phyloP scores from a whole-genome alignment of 371 early-diverging fungal species.

The Lichtheimia ramosa region DNA sequence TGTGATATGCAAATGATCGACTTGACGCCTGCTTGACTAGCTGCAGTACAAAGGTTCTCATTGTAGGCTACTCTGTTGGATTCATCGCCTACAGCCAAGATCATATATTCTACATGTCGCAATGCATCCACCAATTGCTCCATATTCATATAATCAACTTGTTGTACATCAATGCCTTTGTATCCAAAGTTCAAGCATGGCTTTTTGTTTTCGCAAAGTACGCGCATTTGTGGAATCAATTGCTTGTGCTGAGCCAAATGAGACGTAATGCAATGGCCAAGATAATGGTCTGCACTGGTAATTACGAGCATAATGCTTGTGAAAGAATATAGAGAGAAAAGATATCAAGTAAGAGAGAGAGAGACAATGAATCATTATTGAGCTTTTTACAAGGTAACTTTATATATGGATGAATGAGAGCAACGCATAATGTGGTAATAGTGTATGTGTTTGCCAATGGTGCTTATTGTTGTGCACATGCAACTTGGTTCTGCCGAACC shows the following conservation, averaged over 20 bases:
- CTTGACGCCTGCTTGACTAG: constrained; percentile 33
- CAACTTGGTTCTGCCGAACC: too few species aligned
- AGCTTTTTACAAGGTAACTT: too few species aligned
- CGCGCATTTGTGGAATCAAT: constrained; percentile 32
- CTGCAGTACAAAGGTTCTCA: constrained; percentile 24
- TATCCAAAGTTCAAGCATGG: constrained; percentile 24
- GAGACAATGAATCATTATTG: too few species aligned
- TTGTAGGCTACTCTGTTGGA: constrained; percentile 27
- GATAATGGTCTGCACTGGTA: constrained; percentile 39
- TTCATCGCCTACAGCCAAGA: constrained; percentile 38
- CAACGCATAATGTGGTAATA: too few species aligned
- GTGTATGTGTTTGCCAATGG: too few species aligned
- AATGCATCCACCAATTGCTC: constrained; percentile 32
- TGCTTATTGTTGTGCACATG: too few species aligned
- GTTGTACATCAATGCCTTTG: constrained; percentile 38
- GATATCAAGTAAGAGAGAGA: too few species aligned
- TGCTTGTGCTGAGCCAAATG: constrained; percentile 30
- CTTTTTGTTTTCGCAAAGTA: constrained; percentile 30
- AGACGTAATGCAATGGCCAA: constrained; percentile 40
- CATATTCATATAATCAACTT: constrained; percentile 34
- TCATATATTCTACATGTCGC: constrained; percentile 33
- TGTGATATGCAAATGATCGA: constrained; percentile 45
- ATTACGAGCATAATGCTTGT: constrained; percentile 33
- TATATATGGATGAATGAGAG: too few species aligned
- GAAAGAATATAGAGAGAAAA: too few species aligned